Percentiles rank a stretch among this genome's conserved stretches.
phyloP scores from a whole-genome alignment of 129 eudicot genomes.

The Flaveria brownii region DNA sequence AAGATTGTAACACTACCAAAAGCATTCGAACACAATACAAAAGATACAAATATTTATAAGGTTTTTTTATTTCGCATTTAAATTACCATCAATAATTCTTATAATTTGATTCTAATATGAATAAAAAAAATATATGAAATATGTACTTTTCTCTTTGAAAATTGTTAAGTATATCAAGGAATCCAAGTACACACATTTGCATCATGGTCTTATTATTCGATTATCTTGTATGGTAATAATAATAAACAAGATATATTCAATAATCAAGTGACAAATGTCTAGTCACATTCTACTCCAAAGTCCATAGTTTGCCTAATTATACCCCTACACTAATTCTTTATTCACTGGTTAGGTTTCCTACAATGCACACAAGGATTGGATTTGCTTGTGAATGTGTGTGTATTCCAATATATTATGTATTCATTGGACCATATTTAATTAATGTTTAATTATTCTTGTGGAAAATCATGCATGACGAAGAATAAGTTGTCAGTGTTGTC shows the following conservation, averaged over 20 bases:
- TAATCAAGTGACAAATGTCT: background rate
- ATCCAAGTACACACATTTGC: background rate
- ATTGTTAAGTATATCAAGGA: background rate
- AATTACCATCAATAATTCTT: no score
- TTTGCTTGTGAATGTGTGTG: slow-evolving; percentile 20
- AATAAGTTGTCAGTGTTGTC: slow-evolving; percentile 26
- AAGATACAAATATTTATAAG: no score
- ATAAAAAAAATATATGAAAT: background rate
- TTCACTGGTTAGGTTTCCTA: slow-evolving; percentile 12
- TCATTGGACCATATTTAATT: slow-evolving; percentile 7
- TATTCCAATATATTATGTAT: slow-evolving; percentile 17
- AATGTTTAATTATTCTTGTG: background rate
- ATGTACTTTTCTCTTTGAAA: background rate
- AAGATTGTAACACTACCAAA: no score
- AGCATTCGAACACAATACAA: no score
- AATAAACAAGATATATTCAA: background rate
- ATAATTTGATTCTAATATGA: no score
- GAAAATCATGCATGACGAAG: slow-evolving; percentile 19
- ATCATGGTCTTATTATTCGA: background rate
- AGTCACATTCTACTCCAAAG: slow-evolving; percentile 6
- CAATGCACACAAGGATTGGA: slow-evolving; percentile 9
- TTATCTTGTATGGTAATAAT: background rate
- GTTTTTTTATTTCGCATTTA: no score
- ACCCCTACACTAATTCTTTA: slow-evolving; percentile 2
- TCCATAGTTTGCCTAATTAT: slow-evolving; percentile 23